These are phyloP conservation scores for Phallus indusiatus DNA, from an alignment of 768 basidiomycete species.

Conservation along the genomic window DNA sequence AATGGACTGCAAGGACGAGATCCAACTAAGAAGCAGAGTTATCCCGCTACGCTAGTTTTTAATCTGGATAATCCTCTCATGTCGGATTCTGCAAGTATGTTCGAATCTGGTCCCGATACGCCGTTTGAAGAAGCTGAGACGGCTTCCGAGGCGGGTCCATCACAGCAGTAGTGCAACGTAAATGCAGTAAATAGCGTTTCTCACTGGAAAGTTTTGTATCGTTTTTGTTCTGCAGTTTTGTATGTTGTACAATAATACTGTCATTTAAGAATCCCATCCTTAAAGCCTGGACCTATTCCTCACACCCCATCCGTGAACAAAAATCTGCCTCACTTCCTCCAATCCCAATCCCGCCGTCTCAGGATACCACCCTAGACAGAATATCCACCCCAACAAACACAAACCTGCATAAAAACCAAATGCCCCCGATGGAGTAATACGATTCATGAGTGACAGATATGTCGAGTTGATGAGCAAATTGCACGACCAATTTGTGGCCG, in stretches of 20 bases:
- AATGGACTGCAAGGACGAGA: not conserved
- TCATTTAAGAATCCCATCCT: not conserved
- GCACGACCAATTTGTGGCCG: constrained; percentile 69
- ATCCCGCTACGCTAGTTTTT: constrained; percentile 2
- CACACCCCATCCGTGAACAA: constrained; percentile 57
- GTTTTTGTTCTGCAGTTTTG: no score
- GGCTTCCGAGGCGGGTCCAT: not conserved
- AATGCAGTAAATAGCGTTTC: no score
- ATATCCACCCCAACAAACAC: constrained; percentile 60
- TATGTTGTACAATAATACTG: no score
- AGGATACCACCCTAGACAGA: constrained; percentile 63
- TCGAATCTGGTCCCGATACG: not conserved
- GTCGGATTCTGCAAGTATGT: not conserved
- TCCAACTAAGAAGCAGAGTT: not conserved
- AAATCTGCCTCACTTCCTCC: constrained; percentile 57
- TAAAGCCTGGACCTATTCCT: constrained; percentile 21
- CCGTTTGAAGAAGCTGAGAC: not conserved
- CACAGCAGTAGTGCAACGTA: no score
- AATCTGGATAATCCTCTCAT: not conserved
- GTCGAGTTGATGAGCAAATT: constrained; percentile 74
- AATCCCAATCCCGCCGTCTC: constrained; percentile 70
- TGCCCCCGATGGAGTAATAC: constrained; percentile 64
- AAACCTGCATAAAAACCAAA: constrained; percentile 72
- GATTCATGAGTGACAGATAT: constrained; percentile 68
- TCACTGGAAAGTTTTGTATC: no score